A percentile compares a stretch with the other conserved stretches of the same genome.
Conservation (phyloP, 2,329 filamentous ascomycete species). For the Pseudocercospora eumusae region DNA sequence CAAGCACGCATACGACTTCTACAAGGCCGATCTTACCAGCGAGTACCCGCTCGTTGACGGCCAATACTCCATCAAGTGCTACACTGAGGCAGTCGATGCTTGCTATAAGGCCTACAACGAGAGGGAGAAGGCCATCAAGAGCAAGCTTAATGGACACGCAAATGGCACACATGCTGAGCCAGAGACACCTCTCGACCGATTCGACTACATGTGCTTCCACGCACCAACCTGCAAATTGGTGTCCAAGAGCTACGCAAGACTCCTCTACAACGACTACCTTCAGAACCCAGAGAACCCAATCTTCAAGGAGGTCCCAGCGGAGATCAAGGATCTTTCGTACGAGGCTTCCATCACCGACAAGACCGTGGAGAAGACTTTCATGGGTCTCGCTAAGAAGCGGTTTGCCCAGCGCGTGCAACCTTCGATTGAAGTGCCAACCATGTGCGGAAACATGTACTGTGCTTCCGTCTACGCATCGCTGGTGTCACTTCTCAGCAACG, state of each 20-base stretch:
- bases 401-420: constrained; percentile 54
- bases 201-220: constrained; percentile 59
- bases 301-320: constrained; percentile 53
- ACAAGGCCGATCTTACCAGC: constrained; percentile 57
- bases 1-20: constrained; percentile 57
- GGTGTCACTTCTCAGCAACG: constrained; percentile 51
- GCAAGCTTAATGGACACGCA: constrained; percentile 44
- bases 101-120: constrained; percentile 58
- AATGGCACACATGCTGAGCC: constrained; percentile 43
- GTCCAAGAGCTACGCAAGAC: constrained; percentile 55
- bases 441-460: constrained; percentile 60
- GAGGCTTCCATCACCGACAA: constrained; percentile 53
- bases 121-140: constrained; percentile 51
- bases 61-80: constrained; percentile 56
- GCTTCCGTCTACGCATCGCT: constrained; percentile 55
- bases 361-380: constrained; percentile 56
- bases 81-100: constrained; percentile 54
- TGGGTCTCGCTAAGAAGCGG: constrained; percentile 55
- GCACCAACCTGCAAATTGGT: constrained; percentile 58
- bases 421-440: constrained; percentile 52
- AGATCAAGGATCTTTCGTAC: constrained; percentile 51
- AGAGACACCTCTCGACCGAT: constrained; percentile 54
- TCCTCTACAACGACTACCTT: constrained; percentile 57
- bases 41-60: constrained; percentile 57
- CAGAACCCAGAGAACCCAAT: constrained; percentile 49